Conservation (phyloP, 306 rosid species). For the Cucumis cinereus region DNA sequence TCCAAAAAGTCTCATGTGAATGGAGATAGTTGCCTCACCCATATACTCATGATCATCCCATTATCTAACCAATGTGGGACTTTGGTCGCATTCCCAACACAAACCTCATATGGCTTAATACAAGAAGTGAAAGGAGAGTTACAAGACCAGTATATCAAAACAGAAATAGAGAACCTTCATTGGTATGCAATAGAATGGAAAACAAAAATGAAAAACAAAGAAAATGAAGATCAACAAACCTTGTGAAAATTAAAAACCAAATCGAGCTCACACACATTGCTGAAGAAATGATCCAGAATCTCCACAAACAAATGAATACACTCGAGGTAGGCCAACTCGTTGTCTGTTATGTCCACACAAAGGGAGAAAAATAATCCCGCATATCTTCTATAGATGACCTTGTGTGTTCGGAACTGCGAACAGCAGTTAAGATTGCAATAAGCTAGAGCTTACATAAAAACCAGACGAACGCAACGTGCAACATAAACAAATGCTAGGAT, state of each 20-base stretch:
- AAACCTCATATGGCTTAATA: background rate
- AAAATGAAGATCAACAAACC: slow-evolving; percentile 28
- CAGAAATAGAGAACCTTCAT: background rate
- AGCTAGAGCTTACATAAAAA: slow-evolving; percentile 7
- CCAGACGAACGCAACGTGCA: background rate
- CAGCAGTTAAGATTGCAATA: background rate
- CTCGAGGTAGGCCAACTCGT: slow-evolving; percentile 88
- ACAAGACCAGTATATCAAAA: background rate
- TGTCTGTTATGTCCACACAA: slow-evolving; percentile 97
- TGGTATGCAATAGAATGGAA: background rate
- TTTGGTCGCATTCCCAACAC: no score
- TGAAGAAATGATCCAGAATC: slow-evolving; percentile 90
- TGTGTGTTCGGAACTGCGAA: slow-evolving; percentile 91
- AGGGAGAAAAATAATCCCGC: slow-evolving; percentile 96
- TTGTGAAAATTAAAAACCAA: slow-evolving; percentile 88
- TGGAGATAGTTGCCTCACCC: no score
- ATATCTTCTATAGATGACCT: slow-evolving; percentile 87
- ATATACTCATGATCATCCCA: no score
- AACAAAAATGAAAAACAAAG: background rate
- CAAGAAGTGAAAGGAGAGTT: background rate
- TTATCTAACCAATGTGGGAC: no score
- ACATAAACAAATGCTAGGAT: background rate
- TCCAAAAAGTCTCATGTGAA: no score
- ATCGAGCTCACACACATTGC: slow-evolving; percentile 88
- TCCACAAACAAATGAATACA: slow-evolving; percentile 95